A percentile compares a stretch with the other conserved stretches of the same genome.
These are phyloP conservation scores for Amanita fuliginea DNA, from an alignment of 768 basidiomycete genomes.

Conservation along the genomic window DNA sequence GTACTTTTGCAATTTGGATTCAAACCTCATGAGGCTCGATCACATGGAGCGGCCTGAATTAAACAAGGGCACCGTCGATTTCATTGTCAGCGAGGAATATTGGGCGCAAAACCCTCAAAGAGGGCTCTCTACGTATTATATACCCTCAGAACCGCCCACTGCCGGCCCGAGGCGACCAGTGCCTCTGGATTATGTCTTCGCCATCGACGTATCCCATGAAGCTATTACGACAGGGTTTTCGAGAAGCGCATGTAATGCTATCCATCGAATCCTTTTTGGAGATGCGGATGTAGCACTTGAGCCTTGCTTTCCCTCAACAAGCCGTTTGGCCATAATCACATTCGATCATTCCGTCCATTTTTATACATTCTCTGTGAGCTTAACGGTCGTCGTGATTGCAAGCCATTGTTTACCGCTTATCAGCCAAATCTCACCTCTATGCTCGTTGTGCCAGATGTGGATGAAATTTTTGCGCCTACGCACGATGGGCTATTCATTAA, in stretches of 20 bases:
- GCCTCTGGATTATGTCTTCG: constrained; percentile 74
- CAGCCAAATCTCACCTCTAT: constrained; percentile 49
- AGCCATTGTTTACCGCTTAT: constrained; percentile 14
- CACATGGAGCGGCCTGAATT: constrained; percentile 78
- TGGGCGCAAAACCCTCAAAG: constrained; percentile 68
- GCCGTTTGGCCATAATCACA: constrained; percentile 68
- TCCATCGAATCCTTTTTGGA: constrained; percentile 60
- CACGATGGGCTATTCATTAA: constrained; percentile 66
- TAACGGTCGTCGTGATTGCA: constrained; percentile 5
- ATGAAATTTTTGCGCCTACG: constrained; percentile 86
- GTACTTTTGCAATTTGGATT: constrained; percentile 80
- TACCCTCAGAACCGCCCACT: constrained; percentile 36
- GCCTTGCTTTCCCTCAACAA: constrained; percentile 41
- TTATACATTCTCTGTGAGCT: constrained; percentile 75
- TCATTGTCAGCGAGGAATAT: constrained; percentile 72
- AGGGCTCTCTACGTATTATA: constrained; percentile 40
- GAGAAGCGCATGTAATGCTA: constrained; percentile 46
- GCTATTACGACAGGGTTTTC: constrained; percentile 64
- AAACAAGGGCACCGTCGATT: constrained; percentile 86
- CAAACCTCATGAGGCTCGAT: constrained; percentile 68
- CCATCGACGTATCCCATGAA: constrained; percentile 71
- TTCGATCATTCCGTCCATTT: constrained; percentile 79
- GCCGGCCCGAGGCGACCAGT: constrained; percentile 39
- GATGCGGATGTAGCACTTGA: constrained; percentile 29
- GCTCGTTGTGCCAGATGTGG: constrained; percentile 78